Evolutionary conservation across 192 early-diverging fungal genomes (phyloP).

Genomic region (Linnemannia schmuckeri): DNA sequence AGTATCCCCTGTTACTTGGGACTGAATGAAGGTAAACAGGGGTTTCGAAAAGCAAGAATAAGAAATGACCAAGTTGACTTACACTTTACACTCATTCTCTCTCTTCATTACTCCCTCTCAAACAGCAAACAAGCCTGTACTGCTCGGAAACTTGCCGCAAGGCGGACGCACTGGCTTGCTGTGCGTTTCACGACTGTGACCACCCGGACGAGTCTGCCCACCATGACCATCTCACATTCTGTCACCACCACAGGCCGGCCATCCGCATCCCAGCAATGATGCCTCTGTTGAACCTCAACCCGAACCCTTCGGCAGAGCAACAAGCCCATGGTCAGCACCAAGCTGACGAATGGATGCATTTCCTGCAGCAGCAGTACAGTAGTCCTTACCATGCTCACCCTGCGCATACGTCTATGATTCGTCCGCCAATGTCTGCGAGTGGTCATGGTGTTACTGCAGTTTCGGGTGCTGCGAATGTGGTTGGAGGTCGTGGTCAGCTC

Average conservation of each 20-base stretch:
- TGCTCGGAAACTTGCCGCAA: slow-evolving; percentile 50
- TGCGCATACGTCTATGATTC: slow-evolving; percentile 16
- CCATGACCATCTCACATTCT: slow-evolving; percentile 50
- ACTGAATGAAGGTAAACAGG: no score
- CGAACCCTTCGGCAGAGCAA: slow-evolving; percentile 16
- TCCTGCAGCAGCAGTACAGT: slow-evolving; percentile 41
- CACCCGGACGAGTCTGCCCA: slow-evolving; percentile 34
- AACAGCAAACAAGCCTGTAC: slow-evolving; percentile 49
- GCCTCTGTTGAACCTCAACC: slow-evolving; percentile 26
- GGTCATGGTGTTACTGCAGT: not conserved
- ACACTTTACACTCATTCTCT: not conserved
- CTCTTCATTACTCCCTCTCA: not conserved
- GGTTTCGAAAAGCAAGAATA: not conserved
- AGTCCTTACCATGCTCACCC: slow-evolving; percentile 2
- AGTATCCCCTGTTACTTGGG: not conserved
- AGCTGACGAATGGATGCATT: slow-evolving; percentile 29
- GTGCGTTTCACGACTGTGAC: slow-evolving; percentile 48
- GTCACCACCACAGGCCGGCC: slow-evolving; percentile 51
- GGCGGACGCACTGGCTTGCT: slow-evolving; percentile 48
- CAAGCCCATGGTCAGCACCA: slow-evolving; percentile 17
- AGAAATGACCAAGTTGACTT: not conserved
- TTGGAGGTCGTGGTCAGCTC: not conserved
- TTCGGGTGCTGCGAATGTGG: not conserved
- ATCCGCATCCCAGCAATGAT: slow-evolving; percentile 36
- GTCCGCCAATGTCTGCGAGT: not conserved